Conservation (phyloP, 441 rosid genomes). For the Euphorbia schlechtendalii region DNA sequence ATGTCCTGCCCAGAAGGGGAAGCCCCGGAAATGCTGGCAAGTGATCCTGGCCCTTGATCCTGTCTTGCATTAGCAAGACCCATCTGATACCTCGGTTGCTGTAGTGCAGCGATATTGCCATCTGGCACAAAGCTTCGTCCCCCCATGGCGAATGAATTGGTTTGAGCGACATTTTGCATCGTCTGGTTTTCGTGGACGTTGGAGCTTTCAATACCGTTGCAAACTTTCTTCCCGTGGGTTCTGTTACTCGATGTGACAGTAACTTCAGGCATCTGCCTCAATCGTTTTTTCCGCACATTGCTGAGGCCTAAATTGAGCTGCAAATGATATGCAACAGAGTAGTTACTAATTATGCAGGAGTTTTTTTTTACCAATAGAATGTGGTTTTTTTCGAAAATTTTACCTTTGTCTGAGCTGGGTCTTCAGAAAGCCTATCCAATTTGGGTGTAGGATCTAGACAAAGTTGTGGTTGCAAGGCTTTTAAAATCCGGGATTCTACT, state of each 20-base stretch:
- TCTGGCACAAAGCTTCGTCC: slow-evolving; percentile 51
- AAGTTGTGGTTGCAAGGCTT: slow-evolving; percentile 90
- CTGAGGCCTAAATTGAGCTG: slow-evolving; percentile 72
- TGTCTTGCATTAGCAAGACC: slow-evolving; percentile 50
- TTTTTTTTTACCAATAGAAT: slow-evolving; percentile 10
- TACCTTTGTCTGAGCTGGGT: slow-evolving; percentile 55
- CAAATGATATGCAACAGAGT: slow-evolving; percentile 21
- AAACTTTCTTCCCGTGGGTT: slow-evolving; percentile 74
- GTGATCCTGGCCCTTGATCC: slow-evolving; percentile 53
- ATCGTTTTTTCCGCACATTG: slow-evolving; percentile 61
- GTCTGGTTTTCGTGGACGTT: slow-evolving; percentile 48
- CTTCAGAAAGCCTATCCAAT: slow-evolving; percentile 67
- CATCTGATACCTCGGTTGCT: slow-evolving; percentile 48
- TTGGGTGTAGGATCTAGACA: slow-evolving; percentile 87
- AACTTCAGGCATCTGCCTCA: slow-evolving; percentile 59
- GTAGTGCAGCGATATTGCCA: slow-evolving; percentile 42
- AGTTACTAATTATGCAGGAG: too few species aligned
- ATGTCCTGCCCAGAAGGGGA: slow-evolving; percentile 63
- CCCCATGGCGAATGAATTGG: slow-evolving; percentile 38
- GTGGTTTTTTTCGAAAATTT: slow-evolving; percentile 7
- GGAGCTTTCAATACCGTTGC: slow-evolving; percentile 67
- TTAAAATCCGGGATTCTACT: slow-evolving; percentile 88
- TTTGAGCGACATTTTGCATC: slow-evolving; percentile 49
- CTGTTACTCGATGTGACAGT: slow-evolving; percentile 52
- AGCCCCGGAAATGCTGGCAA: slow-evolving; percentile 41